Evolutionary conservation across 1,284 basidiomycete species (phyloP), one percentile per base, ranked within the genome.

Genomic region (Bjerkandera adusta): DNA sequence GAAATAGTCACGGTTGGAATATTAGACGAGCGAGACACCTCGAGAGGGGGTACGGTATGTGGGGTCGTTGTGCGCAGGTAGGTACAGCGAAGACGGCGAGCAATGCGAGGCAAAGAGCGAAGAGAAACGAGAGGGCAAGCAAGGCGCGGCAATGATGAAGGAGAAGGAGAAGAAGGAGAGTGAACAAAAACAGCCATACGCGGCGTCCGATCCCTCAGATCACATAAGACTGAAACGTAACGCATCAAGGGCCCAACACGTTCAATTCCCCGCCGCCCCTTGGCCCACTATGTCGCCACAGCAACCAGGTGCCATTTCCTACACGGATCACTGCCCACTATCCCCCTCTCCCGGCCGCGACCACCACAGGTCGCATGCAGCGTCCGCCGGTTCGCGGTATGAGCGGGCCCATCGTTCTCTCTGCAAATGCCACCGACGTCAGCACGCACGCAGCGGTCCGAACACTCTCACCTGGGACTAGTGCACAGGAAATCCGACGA

Each of bases 21-120:
- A 41, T 41, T 41, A 41, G 38, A 24, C n/a, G 38, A 29, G 25
- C n/a, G 34, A 36, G 16, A 16, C 15, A 18, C 34, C 34, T 16
- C 16, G 34, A 36, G 21, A 36, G 10, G 11, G 16, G 8, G 15
- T 15, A 36, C 34, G 16, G 21, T 18, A 15, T 36, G 16, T 36
- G 34, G 34, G 21, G n/a, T n/a, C n/a, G n/a, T n/a, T n/a, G n/a
- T n/a, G n/a, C n/a, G n/a, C n/a, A n/a, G n/a, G n/a, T n/a, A n/a
- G n/a, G n/a, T n/a, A n/a, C n/a, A n/a, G n/a, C n/a, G n/a, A n/a
- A n/a, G n/a, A n/a, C n/a, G n/a, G n/a, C n/a, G n/a, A n/a, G n/a
- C n/a, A n/a, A n/a, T n/a, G n/a, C n/a, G 29, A 15, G 41, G 41
- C 29, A 15, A 25, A 24, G 32, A 29, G 33, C 7, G 39, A 42